Evolutionary conservation across 2,329 filamentous ascomycete genomes (phyloP), one percentile per base, ranked within the genome.

Genomic region (Mycocentrospora acerina): DNA sequence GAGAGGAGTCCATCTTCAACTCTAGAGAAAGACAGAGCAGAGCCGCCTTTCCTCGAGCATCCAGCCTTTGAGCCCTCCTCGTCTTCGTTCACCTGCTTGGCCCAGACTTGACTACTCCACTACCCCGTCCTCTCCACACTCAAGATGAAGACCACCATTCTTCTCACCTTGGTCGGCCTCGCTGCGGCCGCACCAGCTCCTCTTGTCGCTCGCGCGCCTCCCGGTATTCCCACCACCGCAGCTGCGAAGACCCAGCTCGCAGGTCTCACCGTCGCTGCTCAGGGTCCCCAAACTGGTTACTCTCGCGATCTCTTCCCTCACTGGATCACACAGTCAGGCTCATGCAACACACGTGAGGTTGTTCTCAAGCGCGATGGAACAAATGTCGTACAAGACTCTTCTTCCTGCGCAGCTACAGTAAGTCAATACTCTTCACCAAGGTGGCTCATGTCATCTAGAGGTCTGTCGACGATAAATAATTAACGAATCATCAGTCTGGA

Each of bases 281-380:
- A 77, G 28, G 76, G 75, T 24, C 74, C 79, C 34, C 74, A 77
- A 31, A 70, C 68, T n/a, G 66, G 67, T 14, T 89, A 90, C 68
- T 70, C 76, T 40, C 82, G 87, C 35, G 76, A 79, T 53, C 68
- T 83, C 35, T 90, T 90, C 69, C 83, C 82, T 2, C 80, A 83
- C 66, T 90, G 86, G 86, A 78, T 76, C 51, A 83, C 80, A 19
- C 76, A 82, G 28, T 60, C 57, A 29, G 64, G 58, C 44, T 17
- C 69, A 4, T 93, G 88, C 76, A 83, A 89, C 69, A 86, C 86
- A 14, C 75, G 80, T 36, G 86, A 90, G 59, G 79, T 74, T 2
- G 86, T 91, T 24, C 75, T 91, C 17, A 77, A 82, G 67, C 83
- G 88, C 26, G 87, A 93, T 61, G 88, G 86, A 32, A 78, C 72